Evolutionary conservation across 148 eudicot genomes (phyloP).

Genomic region (Rhododendron griersonianum): DNA sequence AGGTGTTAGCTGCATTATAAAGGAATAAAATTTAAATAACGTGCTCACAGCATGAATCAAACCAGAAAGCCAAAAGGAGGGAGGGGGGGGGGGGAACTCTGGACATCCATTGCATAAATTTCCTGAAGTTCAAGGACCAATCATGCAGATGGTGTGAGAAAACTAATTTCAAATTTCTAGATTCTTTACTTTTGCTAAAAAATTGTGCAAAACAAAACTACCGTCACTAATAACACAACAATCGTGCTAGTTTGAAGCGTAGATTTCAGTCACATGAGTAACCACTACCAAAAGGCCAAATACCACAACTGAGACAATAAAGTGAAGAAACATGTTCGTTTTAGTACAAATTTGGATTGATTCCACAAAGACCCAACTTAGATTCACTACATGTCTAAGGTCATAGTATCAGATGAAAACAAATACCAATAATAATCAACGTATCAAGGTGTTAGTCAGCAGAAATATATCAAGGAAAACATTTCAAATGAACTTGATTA

Average conservation of each 20-base stretch:
- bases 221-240: background rate
- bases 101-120: background rate
- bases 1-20: slow-evolving; percentile 6
- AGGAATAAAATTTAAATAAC: background rate
- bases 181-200: no score
- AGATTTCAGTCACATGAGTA: background rate
- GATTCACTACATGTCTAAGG: background rate
- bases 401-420: background rate
- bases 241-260: background rate
- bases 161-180: background rate
- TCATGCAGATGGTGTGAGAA: background rate
- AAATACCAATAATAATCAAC: background rate
- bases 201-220: background rate
- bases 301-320: background rate
- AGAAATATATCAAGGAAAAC: background rate
- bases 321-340: background rate
- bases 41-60: background rate
- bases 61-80: background rate
- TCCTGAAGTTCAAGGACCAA: background rate
- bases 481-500: slow-evolving; percentile 23
- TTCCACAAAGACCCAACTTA: background rate
- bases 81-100: background rate
- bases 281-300: background rate
- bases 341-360: background rate
- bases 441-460: background rate